phyloP scores from a whole-genome alignment of 805 yeast genomes.

The Candida peoriensis region DNA sequence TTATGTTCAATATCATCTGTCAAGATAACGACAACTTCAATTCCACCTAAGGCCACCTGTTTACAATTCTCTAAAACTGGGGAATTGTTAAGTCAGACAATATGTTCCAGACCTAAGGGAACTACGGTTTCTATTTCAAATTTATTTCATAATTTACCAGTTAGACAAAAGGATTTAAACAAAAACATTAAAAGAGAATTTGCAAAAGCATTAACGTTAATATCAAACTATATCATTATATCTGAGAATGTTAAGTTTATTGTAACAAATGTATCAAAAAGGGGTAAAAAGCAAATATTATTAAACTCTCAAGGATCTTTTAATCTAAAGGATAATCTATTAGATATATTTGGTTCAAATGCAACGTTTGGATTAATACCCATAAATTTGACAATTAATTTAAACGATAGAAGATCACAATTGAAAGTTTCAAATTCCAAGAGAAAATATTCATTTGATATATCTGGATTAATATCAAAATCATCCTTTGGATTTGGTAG shows the following conservation, averaged over 20 bases:
- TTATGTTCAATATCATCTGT: conserved; percentile 52
- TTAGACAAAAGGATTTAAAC: conserved; percentile 67
- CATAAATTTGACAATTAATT: conserved; percentile 37
- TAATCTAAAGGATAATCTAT: conserved; percentile 50
- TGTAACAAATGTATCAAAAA: conserved; percentile 46
- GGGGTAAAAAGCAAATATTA: conserved; percentile 47
- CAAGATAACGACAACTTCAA: conserved; percentile 44
- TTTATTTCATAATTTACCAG: conserved; percentile 72
- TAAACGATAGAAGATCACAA: conserved; percentile 24
- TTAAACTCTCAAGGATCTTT: conserved; percentile 52
- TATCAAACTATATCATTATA: conserved; percentile 65
- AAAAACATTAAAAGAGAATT: conserved; percentile 70
- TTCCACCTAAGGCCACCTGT: conserved; percentile 49
- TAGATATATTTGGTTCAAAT: conserved; percentile 65
- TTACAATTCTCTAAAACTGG: conserved; percentile 59
- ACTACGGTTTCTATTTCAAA: conserved; percentile 56
- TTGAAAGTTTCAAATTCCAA: conserved; percentile 8
- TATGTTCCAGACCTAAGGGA: conserved; percentile 59
- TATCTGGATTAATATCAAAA: conserved; percentile 67
- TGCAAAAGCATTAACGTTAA: conserved; percentile 52
- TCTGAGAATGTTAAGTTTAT: conserved; percentile 54
- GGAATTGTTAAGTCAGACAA: conserved; percentile 30
- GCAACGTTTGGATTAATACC: conserved; percentile 54
- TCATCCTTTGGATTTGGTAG: conserved; percentile 79
- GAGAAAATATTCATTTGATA: conserved; percentile 28